A percentile compares a stretch with the other conserved stretches of the same genome.
These are phyloP conservation scores for Clonostachys rosea DNA, from an alignment of 2,329 filamentous ascomycete genomes.

Conservation along the genomic window DNA sequence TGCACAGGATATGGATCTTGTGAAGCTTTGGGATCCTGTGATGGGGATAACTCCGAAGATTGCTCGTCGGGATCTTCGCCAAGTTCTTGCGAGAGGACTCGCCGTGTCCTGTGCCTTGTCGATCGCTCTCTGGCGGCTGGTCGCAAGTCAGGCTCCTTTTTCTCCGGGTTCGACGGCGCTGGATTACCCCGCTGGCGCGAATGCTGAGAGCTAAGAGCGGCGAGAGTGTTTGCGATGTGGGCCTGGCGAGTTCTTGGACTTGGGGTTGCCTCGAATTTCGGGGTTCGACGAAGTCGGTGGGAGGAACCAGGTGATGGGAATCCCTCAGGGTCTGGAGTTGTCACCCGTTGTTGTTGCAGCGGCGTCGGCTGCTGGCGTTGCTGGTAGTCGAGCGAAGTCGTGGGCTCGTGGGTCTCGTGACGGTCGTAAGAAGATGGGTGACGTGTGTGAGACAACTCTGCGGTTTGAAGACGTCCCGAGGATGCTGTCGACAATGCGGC, in stretches of 20 bases:
- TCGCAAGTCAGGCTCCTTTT: too few species aligned
- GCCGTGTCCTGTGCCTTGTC: conserved; percentile 13
- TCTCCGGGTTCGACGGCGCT: not conserved
- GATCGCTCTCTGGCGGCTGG: too few species aligned
- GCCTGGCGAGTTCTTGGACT: conserved; percentile 34
- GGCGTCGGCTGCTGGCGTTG: conserved; percentile 35
- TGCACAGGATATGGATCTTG: conserved; percentile 28
- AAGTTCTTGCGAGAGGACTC: conserved; percentile 41
- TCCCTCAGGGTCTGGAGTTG: conserved; percentile 31
- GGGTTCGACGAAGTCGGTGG: conserved; percentile 45
- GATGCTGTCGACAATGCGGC: conserved; percentile 43
- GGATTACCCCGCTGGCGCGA: not conserved
- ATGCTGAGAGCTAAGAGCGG: conserved; percentile 38
- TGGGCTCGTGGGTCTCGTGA: conserved; percentile 48
- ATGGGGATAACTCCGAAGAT: conserved; percentile 20
- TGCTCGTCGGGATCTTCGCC: conserved; percentile 38
- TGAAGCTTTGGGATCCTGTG: conserved; percentile 16
- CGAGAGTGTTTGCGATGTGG: conserved; percentile 40
- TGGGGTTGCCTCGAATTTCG: conserved; percentile 40
- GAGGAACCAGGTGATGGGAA: conserved; percentile 34
- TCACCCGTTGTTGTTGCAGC: conserved; percentile 12
- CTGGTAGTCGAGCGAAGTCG: conserved; percentile 29
- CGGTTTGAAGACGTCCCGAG: conserved; percentile 27
- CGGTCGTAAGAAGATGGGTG: conserved; percentile 39
- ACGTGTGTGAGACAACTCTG: conserved; percentile 39